Base-by-base conservation (phyloP, 116 monocot genomes). In the Zostera marina region DNA sequence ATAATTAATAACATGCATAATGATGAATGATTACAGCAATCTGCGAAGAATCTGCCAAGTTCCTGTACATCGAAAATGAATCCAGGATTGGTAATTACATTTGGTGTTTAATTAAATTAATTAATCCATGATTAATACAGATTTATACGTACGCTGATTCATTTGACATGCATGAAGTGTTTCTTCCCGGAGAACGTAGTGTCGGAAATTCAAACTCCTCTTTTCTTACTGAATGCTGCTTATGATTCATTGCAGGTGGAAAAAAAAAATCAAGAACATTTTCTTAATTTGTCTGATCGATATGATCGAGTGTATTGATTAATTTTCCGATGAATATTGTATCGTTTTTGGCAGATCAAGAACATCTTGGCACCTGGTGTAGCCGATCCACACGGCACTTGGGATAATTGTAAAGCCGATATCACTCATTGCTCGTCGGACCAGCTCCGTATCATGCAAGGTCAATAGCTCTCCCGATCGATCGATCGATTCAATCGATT, bases 181-280 rank as follows among this genome's bases (percentile, higher is more conserved):
- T 72, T 83, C 54, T 83, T 83, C 45, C 79, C 83, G 26, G 74
- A 79, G n/a, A 61, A 79, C 24, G 42, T 73, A 22, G 83, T 57
- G 9, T 68, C 56, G 22, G 58, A 73, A 44, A 79, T 83, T 58
- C 47, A 49, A 19, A 79, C 83, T 7, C 83, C 83, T 46, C 69
- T 83, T 24, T 83, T 83, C 52, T 63, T 83, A 56, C 52, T 76
- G 59, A 83, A 83, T 66, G 72, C 83, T 21, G 83, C 79, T 25
- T 78, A 78, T 73, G 83, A 91, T 71, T 74, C 84, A 59, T 91
- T 81, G 90, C 90, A 91, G 90, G 90, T 85, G n/a, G n/a, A n/a
- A n/a, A n/a, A n/a, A n/a, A n/a, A n/a, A n/a, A n/a, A n/a, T n/a
- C n/a, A n/a, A n/a, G 17, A 60, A 16, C 16, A 42, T 22, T 22